A percentile compares a stretch with the other conserved stretches of the same genome.
Conservation (phyloP, 2,329 filamentous ascomycete species). For the Trichoderma koningiopsis region DNA sequence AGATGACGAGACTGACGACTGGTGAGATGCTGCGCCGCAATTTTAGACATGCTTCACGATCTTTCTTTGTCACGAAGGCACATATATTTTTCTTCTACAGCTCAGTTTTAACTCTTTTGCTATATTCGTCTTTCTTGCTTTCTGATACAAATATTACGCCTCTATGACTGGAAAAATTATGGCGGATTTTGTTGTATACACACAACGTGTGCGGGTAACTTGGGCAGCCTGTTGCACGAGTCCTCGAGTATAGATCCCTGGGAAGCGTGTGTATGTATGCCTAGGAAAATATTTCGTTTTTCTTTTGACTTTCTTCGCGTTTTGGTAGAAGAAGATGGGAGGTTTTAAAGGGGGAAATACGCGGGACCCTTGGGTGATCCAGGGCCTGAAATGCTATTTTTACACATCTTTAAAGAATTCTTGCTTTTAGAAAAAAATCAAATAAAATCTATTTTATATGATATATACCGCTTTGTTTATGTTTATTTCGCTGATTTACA, state of each 20-base stretch:
- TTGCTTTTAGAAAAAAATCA: slow-evolving; percentile 10
- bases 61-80: slow-evolving; percentile 17
- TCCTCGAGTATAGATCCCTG: slow-evolving; percentile 12
- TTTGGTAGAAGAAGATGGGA: not conserved
- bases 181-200: slow-evolving; percentile 23
- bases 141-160: slow-evolving; percentile 8
- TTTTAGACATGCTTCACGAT: slow-evolving; percentile 14
- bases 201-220: slow-evolving; percentile 8
- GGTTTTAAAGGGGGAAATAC: not conserved
- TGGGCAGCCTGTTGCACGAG: slow-evolving; percentile 18
- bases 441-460: not conserved
- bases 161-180: slow-evolving; percentile 14
- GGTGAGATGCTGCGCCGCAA: slow-evolving; percentile 46
- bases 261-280: slow-evolving; percentile 1
- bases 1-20: slow-evolving; percentile 70
- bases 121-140: not conserved
- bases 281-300: not conserved
- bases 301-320: not conserved
- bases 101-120: slow-evolving; percentile 18
- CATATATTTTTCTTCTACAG: slow-evolving; percentile 25
- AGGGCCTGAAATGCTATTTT: slow-evolving; percentile 7
- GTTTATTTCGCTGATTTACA: not conserved
- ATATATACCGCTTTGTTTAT: slow-evolving; percentile 5
- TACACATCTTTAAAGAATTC: slow-evolving; percentile 9
- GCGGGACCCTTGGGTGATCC: not conserved